Percentiles rank a stretch among this genome's conserved stretches.
These are phyloP conservation scores for Teunomyces kruisii DNA, from an alignment of 805 yeast species.

Conservation along the genomic window DNA sequence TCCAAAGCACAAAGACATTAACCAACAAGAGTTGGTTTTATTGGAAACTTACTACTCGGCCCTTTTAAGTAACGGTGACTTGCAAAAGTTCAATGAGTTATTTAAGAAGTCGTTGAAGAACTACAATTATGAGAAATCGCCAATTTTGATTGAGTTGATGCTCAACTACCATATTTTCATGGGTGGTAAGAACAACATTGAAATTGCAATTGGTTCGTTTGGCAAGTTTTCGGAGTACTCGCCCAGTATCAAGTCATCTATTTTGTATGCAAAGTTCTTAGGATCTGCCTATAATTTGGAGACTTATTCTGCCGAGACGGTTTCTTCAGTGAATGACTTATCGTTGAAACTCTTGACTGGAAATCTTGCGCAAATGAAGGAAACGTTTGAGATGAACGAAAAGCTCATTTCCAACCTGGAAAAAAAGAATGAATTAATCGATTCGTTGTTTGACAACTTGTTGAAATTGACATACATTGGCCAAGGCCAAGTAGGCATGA, in stretches of 20 bases:
- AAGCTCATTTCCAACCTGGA: conserved; percentile 11
- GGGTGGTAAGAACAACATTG: conserved; percentile 15
- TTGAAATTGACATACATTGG: neutral
- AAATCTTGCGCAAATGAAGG: conserved; percentile 15
- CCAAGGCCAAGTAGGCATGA: conserved; percentile 2
- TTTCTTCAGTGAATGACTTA: neutral
- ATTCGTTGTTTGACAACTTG: conserved; percentile 6
- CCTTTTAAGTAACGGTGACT: conserved; percentile 11
- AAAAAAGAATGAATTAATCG: conserved; percentile 8
- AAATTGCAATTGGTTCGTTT: conserved; percentile 19
- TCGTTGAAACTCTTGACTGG: conserved; percentile 1
- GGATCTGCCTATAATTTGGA: conserved; percentile 14
- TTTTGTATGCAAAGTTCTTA: conserved; percentile 21
- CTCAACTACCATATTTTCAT: conserved; percentile 21
- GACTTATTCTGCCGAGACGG: neutral
- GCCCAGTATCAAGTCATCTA: conserved; percentile 13
- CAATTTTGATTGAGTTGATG: conserved; percentile 18
- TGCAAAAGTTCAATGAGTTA: conserved; percentile 14
- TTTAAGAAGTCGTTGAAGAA: conserved; percentile 13
- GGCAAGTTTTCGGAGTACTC: conserved; percentile 13
- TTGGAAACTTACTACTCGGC: conserved; percentile 12
- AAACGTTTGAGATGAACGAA: conserved; percentile 10
- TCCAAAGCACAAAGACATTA: neutral
- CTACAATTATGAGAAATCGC: conserved; percentile 5
- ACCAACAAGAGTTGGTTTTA: neutral